Evolutionary conservation across 2,329 filamentous ascomycete genomes (phyloP), one percentile per base, ranked within the genome.

Genomic region (Dothistroma pini): DNA sequence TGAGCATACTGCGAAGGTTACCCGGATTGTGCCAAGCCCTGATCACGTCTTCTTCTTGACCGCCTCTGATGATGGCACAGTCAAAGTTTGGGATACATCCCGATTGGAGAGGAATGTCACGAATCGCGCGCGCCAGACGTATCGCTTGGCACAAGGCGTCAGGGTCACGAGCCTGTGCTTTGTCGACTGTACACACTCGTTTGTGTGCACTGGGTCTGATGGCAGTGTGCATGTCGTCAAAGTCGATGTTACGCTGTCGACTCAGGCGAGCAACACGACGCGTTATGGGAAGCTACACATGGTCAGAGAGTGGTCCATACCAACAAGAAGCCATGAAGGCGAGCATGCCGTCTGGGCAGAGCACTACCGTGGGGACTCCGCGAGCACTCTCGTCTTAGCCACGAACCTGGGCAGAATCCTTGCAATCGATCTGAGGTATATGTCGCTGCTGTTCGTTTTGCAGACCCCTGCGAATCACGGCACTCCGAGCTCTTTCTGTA

Each of bases 31-130:
- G 1, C 85, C 91, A 8, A 88, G 95, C 1, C 91, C 93, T 0
- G 95, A 99, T 71, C 93, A 99, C 73, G 80, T 88, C 4, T 99
- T 99, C 77, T 99, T 99, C 75, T 83, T 97, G 59, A 97, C 95
- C 0, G 93, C 88, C 7, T 93, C 93, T 10, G 91, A 96, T 70
- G 95, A 99, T 75, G 91, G 95, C 2, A 86, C 85, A 7, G 90
- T 97, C 59, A 96, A 91, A 71, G 84, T 99, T 5, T 99, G 95
- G 95, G 95, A 99, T 76, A 89, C 91, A 29, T 87, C 87, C 29
- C 85, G 95, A 25, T 82, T 99, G 7, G 95, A 99, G 76, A 89
- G 92, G 50, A 97, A 97, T 72, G 86, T 97, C 54, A 57, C 90
- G 0, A 89, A 96, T 69, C 86, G 92, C 49, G 92, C 95, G 31